Evolutionary conservation across 257 asterid species (phyloP), one percentile per base, ranked within the genome.

Genomic region (Capsicum chinense): DNA sequence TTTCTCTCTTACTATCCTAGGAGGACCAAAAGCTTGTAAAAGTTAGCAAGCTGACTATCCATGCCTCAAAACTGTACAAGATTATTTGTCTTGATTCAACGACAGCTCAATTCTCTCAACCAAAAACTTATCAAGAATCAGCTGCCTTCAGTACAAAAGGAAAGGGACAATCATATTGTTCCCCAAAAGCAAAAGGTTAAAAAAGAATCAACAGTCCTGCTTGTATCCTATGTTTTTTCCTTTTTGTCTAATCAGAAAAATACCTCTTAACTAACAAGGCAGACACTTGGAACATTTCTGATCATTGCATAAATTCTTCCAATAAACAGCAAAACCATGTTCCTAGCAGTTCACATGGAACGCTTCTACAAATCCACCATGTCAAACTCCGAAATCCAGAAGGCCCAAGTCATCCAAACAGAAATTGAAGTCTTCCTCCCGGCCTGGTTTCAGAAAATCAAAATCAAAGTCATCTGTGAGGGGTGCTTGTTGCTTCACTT

Each of bases 401-500:
- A 90, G 74, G 2, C 42, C 44, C 21, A 92, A 21, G 63, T 95
- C 93, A 42, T 88, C 85, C 81, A 91, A 35, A 2, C 90, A 56
- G 86, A 91, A 70, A 79, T 86, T 83, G 39, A 64, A 71, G 56
- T 95, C 95, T 52, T 95, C 97, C 64, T 76, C 90, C 52, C 94
- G 84, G 15, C 97, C 97, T 0, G 96, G 95, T 56, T 73, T 85
- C 84, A 92, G 62, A 85, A 95, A 94, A 26, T 94, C 97, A 3
- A 95, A 85, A 21, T 83, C 86, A 50, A 84, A 42, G 9, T 90
- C 94, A 21, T 17, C 48, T 4, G 84, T 88, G 1, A 67, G 54
- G 8, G 82, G 4, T 0, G 52, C 64, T 56, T 83, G 88, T 58
- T 83, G 88, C 59, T 83, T 88, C 83, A 59, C 52, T 48, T 63